Base-by-base conservation (phyloP, 2,329 filamentous ascomycete species). In the Fusarium hostae region DNA sequence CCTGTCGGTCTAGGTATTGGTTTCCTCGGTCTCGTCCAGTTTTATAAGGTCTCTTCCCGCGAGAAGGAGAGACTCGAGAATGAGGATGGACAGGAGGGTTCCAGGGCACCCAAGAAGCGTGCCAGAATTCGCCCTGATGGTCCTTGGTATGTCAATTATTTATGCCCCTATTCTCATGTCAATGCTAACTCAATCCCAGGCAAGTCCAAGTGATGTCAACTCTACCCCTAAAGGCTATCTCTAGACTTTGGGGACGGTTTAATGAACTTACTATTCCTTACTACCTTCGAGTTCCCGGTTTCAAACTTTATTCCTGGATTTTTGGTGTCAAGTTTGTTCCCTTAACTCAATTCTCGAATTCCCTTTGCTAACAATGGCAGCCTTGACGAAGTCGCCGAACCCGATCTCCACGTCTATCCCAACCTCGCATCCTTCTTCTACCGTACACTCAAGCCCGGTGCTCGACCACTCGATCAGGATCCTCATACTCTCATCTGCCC, bases 381-480 rank as follows among this genome's bases (percentile, higher is more conserved):
- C 80, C 88, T 99, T 63, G 88, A 91, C 65, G 96, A 99, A 83
- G 91, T 98, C 22, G 89, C 91, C 35, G 95, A 99, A 79, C 89
- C 91, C 22, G 96, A 99, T 77, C 89, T 99, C 24, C 94, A 93
- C 79, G 89, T 88, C 51, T 99, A 96, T 80, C 93, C 94, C 24
- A 99, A 99, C 79, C 89, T 99, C 43, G 94, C 95, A 9, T 90
- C 95, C 64, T 99, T 99, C 86, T 99, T 99, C 86, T 99, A 98
- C 82, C 94, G 96, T 68, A 94, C 91, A 2, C 86, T 99, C 66
- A 98, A 98, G 81, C 94, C 95, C 9, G 95, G 95, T 37, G 90
- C 88, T 16, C 91, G 96, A 30, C 95, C 95, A 3, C 86, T 99
- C 18, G 94, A 98, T 78, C 89, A 93, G 3, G 90, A 95, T 74